A percentile compares a stretch with the other conserved stretches of the same genome.
Evolutionary conservation across 768 basidiomycete species (phyloP).

Genomic region (Leccinum fibrillosum): DNA sequence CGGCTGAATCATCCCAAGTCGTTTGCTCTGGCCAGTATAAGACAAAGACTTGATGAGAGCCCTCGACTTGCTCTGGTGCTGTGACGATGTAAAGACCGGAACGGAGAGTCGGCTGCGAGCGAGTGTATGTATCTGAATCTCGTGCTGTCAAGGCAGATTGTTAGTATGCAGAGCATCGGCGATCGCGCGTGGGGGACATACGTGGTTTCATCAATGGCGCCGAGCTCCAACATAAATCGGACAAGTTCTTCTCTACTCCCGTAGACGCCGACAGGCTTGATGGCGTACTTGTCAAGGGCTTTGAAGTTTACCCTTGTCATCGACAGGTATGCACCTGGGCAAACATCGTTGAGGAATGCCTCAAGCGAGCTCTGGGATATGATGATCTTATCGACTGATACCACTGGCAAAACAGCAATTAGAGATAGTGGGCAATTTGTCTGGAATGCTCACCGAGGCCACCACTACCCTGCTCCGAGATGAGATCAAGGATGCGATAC

Average conservation of each 20-base stretch:
- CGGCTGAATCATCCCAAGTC: conserved; percentile 53
- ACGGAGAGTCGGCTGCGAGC: conserved; percentile 15
- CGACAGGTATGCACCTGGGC: conserved; percentile 50
- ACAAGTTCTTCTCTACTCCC: conserved; percentile 53
- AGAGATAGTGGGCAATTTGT: neutral
- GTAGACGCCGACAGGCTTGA: conserved; percentile 57
- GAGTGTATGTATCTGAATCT: conserved; percentile 5
- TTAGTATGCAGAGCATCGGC: conserved; percentile 3
- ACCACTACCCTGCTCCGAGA: conserved; percentile 47
- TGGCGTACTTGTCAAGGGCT: conserved; percentile 39
- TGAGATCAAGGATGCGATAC: conserved; percentile 52
- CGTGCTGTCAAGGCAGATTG: neutral
- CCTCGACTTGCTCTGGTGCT: neutral
- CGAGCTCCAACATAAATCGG: conserved; percentile 38
- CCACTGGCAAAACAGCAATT: neutral
- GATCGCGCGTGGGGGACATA: conserved; percentile 22
- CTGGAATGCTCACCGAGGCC: conserved; percentile 42
- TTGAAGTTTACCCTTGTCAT: conserved; percentile 58
- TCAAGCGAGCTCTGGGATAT: conserved; percentile 51
- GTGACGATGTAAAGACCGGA: conserved; percentile 22
- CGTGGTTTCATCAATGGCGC: conserved; percentile 38
- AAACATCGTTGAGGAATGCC: conserved; percentile 45
- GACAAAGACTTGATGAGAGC: conserved; percentile 37
- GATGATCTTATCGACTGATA: conserved; percentile 58
- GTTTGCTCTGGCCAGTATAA: conserved; percentile 62